phyloP scores from a whole-genome alignment of 1,139 yeast genomes.

The Debaryomyces subglobosus region DNA sequence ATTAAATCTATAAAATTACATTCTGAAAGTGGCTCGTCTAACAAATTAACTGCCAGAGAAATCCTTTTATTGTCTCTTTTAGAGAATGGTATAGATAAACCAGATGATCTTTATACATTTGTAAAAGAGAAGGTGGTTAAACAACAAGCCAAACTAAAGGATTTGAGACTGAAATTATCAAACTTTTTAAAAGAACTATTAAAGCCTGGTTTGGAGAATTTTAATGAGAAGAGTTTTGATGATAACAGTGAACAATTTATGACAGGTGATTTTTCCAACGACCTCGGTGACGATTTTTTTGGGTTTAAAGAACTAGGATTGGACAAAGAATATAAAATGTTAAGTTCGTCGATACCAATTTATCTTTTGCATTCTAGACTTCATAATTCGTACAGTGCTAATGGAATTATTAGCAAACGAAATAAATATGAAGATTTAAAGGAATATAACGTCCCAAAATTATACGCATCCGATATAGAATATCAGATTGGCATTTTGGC shows the following conservation, averaged over 20 bases:
- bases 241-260: slow-evolving; percentile 93
- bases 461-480: slow-evolving; percentile 54
- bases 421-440: slow-evolving; percentile 66
- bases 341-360: slow-evolving; percentile 85
- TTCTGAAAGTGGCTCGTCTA: slow-evolving; percentile 62
- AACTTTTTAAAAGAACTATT: slow-evolving; percentile 76
- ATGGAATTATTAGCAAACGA: slow-evolving; percentile 48
- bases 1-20: slow-evolving; percentile 73
- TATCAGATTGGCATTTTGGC: slow-evolving; percentile 60
- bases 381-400: slow-evolving; percentile 50
- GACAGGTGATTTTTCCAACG: slow-evolving; percentile 92
- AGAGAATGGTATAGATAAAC: slow-evolving; percentile 84
- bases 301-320: slow-evolving; percentile 94
- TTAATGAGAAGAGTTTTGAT: slow-evolving; percentile 75
- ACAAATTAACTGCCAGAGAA: slow-evolving; percentile 47
- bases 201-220: slow-evolving; percentile 78
- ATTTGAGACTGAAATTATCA: slow-evolving; percentile 69
- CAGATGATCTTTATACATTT: slow-evolving; percentile 75
- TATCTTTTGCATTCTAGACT: slow-evolving; percentile 83
- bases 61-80: slow-evolving; percentile 63
- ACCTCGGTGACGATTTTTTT: slow-evolving; percentile 93
- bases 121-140: slow-evolving; percentile 73
- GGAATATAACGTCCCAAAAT: slow-evolving; percentile 49
- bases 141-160: slow-evolving; percentile 69
- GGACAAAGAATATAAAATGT: slow-evolving; percentile 88